These are phyloP conservation scores for Podospora sp. DNA, from an alignment of 495 filamentous ascomycete genomes.

Conservation along the genomic window DNA sequence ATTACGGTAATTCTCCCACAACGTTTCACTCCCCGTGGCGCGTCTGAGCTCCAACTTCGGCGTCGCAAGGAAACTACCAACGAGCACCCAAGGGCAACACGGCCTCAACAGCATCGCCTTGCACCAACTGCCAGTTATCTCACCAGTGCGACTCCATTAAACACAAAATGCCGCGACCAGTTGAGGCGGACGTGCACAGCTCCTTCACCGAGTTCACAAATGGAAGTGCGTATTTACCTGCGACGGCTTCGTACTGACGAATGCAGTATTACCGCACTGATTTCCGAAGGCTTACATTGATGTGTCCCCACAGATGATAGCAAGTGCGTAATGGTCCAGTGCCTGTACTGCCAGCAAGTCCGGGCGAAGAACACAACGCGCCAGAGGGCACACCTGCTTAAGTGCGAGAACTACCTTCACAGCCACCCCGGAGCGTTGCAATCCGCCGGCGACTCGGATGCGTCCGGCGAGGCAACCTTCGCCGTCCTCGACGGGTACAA, in stretches of 20 bases:
- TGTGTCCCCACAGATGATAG: conserved; percentile 18
- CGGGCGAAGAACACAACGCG: conserved; percentile 40
- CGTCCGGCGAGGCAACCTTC: conserved; percentile 4
- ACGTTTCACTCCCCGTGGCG: background rate
- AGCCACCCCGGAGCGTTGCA: conserved; percentile 30
- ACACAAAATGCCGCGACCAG: conserved; percentile 27
- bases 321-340: conserved; percentile 34
- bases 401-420: conserved; percentile 31
- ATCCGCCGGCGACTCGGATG: conserved; percentile 5
- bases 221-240: conserved; percentile 25
- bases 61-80: background rate
- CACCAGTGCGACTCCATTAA: background rate
- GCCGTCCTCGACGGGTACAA: conserved; percentile 13
- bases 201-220: conserved; percentile 34
- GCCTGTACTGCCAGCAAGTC: conserved; percentile 32
- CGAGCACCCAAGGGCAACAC: background rate
- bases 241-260: background rate
- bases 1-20: conserved; percentile 6
- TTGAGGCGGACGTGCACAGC: conserved; percentile 32
- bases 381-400: conserved; percentile 35
- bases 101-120: background rate
- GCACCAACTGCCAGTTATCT: background rate
- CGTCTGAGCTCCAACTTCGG: background rate
- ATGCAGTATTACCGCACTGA: background rate
- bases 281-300: background rate